Base-by-base conservation (phyloP, 1,284 basidiomycete genomes). In the Leccinum angustisporum region DNA sequence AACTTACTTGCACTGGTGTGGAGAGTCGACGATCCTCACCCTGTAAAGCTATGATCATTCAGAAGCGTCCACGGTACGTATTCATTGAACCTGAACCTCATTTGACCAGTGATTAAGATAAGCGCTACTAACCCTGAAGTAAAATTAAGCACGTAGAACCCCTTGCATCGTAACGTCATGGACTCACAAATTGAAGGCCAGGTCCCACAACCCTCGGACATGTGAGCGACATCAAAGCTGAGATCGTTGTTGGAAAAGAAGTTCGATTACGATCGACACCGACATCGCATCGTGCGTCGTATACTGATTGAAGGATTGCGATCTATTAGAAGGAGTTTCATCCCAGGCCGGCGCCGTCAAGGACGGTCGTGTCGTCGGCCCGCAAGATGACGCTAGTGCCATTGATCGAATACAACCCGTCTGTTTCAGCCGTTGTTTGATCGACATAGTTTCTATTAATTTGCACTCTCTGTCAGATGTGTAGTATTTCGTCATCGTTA, bases 11-110 rank as follows among this genome's bases (percentile, higher is more conserved):
- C 46, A 60, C 75, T 78, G 0, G 88, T 88, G 71, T 92, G 90
- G 13, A 92, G 73, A 11, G 86, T 91, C 88, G 36, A 90, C 62
- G 57, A 90, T 86, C 78, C 71, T 90, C 84, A 1, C 85, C 69
- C 70, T 73, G 48, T 43, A 31, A 11, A 25, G n/a, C 3, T 48
- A 8, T n/a, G n/a, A n/a, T 25, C 3, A 46, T 64, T 38, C 1
- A 52, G 36, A 34, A 1, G 18, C 3, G 31, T n/a, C 36, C 25
- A 34, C 3, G 2, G 5, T 21, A 16, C 4, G 2, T 43, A n/a
- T 21, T 7, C 8, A 13, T 18, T 21, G n/a, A 2, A 6, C 30
- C 9, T 34, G 8, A 34, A 66, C 66, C 18, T 52, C n/a, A 31
- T 50, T 52, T 38, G 67, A 62, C 61, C 62, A 38, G 9, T 14